These are phyloP conservation scores for Globisporangium paroecandrum DNA, from an alignment of 352 stramenopile species.

Conservation along the genomic window DNA sequence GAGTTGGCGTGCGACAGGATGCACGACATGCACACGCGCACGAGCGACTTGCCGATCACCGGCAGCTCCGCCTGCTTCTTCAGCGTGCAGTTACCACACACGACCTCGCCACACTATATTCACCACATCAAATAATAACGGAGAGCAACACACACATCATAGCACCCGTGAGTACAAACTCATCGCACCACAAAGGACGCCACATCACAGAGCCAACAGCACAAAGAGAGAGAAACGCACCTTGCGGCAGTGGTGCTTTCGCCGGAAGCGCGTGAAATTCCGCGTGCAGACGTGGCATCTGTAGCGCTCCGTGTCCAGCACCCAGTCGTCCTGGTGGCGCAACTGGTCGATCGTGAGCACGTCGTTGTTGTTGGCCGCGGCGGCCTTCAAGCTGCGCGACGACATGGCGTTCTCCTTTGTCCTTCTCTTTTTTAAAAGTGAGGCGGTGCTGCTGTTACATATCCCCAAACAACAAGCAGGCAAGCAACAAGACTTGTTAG, in stretches of 20 bases:
- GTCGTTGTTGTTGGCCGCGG: constrained; percentile 73
- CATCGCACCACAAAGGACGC: background rate
- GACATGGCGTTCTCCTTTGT: constrained; percentile 38
- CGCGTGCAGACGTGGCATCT: constrained; percentile 86
- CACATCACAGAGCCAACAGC: too few species aligned
- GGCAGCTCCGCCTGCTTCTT: constrained; percentile 86
- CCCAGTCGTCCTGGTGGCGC: constrained; percentile 86
- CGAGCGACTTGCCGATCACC: constrained; percentile 78
- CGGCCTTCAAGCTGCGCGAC: constrained; percentile 67
- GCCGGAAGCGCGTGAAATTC: constrained; percentile 86
- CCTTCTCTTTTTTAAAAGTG: constrained; percentile 5
- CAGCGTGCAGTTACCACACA: constrained; percentile 84
- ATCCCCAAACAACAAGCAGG: background rate
- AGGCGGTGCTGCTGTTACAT: background rate
- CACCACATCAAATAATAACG: background rate
- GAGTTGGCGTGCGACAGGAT: constrained; percentile 82
- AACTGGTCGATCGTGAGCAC: constrained; percentile 88
- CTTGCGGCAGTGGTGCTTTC: constrained; percentile 89
- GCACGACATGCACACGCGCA: constrained; percentile 88
- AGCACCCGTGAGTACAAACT: too few species aligned
- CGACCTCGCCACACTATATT: constrained; percentile 77
- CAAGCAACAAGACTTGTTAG: background rate
- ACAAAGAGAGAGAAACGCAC: constrained; percentile 24
- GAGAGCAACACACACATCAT: background rate
- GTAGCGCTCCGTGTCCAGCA: constrained; percentile 84